These are phyloP conservation scores for Spathaspora gorwiae DNA, from an alignment of 805 yeast genomes.

Conservation along the genomic window DNA sequence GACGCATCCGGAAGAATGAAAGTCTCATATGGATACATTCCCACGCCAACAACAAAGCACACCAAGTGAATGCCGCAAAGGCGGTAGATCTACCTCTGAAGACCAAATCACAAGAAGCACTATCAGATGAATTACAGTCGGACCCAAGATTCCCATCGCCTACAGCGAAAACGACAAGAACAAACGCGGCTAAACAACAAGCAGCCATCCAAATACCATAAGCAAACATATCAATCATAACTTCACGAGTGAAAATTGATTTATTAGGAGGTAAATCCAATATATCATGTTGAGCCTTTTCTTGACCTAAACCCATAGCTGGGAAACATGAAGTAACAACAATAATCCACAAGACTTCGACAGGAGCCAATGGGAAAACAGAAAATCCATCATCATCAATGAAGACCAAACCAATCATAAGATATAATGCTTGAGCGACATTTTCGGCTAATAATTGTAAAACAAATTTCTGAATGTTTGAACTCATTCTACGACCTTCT, in stretches of 20 bases:
- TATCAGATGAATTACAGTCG: slow-evolving; percentile 53
- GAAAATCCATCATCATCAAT: slow-evolving; percentile 59
- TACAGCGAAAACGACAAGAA: slow-evolving; percentile 59
- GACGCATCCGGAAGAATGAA: slow-evolving; percentile 69
- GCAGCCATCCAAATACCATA: slow-evolving; percentile 75
- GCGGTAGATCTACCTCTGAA: slow-evolving; percentile 74
- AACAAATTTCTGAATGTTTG: slow-evolving; percentile 31
- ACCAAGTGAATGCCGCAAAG: slow-evolving; percentile 82
- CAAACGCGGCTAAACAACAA: slow-evolving; percentile 63
- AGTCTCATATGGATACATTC: slow-evolving; percentile 70
- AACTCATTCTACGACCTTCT: slow-evolving; percentile 29
- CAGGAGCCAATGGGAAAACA: slow-evolving; percentile 69
- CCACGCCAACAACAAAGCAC: slow-evolving; percentile 79
- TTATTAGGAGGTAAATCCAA: slow-evolving; percentile 64
- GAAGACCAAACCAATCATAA: slow-evolving; percentile 71
- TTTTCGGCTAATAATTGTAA: slow-evolving; percentile 31
- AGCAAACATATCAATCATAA: slow-evolving; percentile 61
- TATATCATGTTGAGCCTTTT: slow-evolving; percentile 57
- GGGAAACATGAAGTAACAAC: slow-evolving; percentile 35
- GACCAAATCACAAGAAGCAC: slow-evolving; percentile 52
- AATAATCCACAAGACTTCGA: slow-evolving; percentile 31
- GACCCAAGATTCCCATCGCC: slow-evolving; percentile 64
- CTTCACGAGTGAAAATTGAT: slow-evolving; percentile 61
- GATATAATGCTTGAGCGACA: slow-evolving; percentile 54
- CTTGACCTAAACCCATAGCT: slow-evolving; percentile 43